A percentile compares a stretch with the other conserved stretches of the same genome.
Conservation (phyloP, 139 green algal genomes). For the Zygnema circumcarinatum region DNA sequence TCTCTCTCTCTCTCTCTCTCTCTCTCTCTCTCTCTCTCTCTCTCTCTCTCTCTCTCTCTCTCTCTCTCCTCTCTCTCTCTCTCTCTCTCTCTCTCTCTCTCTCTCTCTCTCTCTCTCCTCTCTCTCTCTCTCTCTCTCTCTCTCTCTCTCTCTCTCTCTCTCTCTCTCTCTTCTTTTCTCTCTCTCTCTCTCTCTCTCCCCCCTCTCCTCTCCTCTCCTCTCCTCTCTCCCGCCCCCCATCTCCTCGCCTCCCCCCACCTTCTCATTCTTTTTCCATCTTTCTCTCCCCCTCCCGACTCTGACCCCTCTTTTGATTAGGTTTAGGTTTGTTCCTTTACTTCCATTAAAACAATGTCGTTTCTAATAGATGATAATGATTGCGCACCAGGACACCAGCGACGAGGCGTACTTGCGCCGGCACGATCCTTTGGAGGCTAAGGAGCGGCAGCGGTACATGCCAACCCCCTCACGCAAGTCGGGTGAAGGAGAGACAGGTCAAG, state of each 20-base stretch:
- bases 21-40: background rate
- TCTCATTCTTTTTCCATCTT: background rate
- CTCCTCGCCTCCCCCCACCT: background rate
- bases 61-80: background rate
- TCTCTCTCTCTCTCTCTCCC: background rate
- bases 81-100: background rate
- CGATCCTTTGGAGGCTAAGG: background rate
- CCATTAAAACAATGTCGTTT: background rate
- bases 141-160: background rate
- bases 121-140: background rate
- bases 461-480: background rate
- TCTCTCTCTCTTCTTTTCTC: background rate
- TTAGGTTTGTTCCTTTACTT: background rate
- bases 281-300: background rate
- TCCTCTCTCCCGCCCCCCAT: background rate
- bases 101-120: background rate
- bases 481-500: background rate
- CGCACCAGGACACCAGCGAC: background rate
- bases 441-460: conserved; percentile 3
- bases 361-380: background rate
- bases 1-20: background rate
- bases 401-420: background rate
- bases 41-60: background rate
- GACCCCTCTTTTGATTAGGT: background rate
- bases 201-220: background rate